Percentiles rank a stretch among this genome's conserved stretches.
These are phyloP conservation scores for Emericellopsis cladophorae DNA, from an alignment of 2,329 filamentous ascomycete genomes.

Conservation along the genomic window DNA sequence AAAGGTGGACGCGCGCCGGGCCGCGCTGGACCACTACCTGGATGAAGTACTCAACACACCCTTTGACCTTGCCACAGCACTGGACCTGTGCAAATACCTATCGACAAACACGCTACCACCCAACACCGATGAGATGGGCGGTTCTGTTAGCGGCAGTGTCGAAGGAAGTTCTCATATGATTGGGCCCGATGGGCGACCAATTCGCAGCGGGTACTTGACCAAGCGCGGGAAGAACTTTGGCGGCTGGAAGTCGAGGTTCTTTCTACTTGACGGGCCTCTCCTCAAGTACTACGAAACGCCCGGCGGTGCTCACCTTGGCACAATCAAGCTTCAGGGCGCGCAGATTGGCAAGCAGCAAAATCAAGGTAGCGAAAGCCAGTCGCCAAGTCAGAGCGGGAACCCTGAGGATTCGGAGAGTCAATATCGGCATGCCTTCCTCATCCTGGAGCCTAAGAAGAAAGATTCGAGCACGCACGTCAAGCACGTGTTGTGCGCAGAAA, in stretches of 20 bases:
- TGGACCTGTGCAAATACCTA: conserved; percentile 79
- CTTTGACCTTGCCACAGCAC: conserved; percentile 62
- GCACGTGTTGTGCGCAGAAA: conserved; percentile 92
- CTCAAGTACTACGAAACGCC: conserved; percentile 87
- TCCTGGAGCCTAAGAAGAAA: conserved; percentile 92
- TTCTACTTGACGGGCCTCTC: conserved; percentile 45
- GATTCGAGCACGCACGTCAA: conserved; percentile 79
- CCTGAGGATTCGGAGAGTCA: conserved; percentile 80
- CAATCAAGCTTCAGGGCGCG: conserved; percentile 80
- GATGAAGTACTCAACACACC: conserved; percentile 74
- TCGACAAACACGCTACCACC: conserved; percentile 54
- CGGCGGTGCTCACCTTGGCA: conserved; percentile 80
- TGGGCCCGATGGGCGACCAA: conserved; percentile 52
- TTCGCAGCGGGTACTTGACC: conserved; percentile 83
- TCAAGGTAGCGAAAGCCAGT: conserved; percentile 29
- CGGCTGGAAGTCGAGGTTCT: conserved; percentile 82
- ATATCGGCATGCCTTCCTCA: conserved; percentile 90
- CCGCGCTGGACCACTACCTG: conserved; percentile 73
- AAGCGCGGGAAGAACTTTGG: conserved; percentile 98
- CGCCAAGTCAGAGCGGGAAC: conserved; percentile 38
- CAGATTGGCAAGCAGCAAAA: conserved; percentile 77
- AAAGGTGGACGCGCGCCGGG: conserved; percentile 76
- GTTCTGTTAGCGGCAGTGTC: conserved; percentile 8
- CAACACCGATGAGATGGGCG: conserved; percentile 41
- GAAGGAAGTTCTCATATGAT: conserved; percentile 21